A percentile compares a stretch with the other conserved stretches of the same genome.
These are phyloP conservation scores for Lepidium sativum DNA, from an alignment of 345 rosid genomes.

Conservation along the genomic window DNA sequence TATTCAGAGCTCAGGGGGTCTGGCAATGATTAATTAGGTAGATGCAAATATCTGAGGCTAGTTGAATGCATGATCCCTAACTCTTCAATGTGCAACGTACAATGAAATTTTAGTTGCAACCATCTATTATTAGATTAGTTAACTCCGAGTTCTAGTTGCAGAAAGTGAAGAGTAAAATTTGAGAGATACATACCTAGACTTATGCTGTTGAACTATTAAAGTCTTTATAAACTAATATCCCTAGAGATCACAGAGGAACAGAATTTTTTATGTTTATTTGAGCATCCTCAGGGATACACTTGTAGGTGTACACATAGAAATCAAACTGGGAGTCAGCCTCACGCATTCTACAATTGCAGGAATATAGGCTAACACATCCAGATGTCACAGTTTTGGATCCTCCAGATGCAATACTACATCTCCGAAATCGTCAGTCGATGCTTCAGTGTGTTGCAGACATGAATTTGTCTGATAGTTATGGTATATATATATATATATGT, in stretches of 20 bases:
- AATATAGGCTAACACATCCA: slow-evolving; percentile 1
- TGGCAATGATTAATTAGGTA: neutral
- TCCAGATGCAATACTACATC: slow-evolving; percentile 3
- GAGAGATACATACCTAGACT: neutral
- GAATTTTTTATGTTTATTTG: neutral
- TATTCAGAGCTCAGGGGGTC: neutral
- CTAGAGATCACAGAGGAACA: neutral
- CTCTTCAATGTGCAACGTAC: neutral
- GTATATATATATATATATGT: neutral
- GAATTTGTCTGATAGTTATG: slow-evolving; percentile 2
- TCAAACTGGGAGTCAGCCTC: neutral
- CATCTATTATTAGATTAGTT: neutral
- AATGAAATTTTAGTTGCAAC: neutral
- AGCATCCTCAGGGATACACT: neutral
- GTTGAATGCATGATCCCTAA: neutral
- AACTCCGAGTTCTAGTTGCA: neutral
- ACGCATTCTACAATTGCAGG: neutral
- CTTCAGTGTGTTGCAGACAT: slow-evolving; percentile 1
- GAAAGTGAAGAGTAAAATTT: neutral
- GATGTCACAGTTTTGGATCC: slow-evolving; percentile 4
- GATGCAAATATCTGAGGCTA: neutral
- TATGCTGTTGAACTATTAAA: neutral
- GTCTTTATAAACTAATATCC: neutral
- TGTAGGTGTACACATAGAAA: neutral
- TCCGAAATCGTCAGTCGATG: slow-evolving; percentile 3